Percentiles rank a stretch among this genome's conserved stretches.
Evolutionary conservation across 345 rosid species (phyloP).

Genomic region (Iberis pinnata): DNA sequence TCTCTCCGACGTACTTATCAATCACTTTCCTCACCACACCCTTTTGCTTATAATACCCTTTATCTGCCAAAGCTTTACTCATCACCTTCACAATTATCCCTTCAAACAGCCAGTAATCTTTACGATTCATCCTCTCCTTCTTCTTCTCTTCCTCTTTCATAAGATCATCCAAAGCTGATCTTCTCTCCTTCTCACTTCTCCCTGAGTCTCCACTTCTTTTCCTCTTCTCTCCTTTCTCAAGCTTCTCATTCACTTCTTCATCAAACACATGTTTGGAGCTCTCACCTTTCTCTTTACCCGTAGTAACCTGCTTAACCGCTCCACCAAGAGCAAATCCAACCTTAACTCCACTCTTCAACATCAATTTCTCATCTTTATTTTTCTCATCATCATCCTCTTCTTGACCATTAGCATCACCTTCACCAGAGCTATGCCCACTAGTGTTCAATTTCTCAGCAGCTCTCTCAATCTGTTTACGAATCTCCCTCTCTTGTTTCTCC

Average conservation of each 20-base stretch:
- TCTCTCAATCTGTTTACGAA: conserved; percentile 71
- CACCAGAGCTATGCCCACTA: conserved; percentile 6
- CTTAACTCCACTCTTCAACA: conserved; percentile 53
- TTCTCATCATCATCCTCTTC: conserved; percentile 20
- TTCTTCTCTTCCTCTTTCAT: conserved; percentile 86
- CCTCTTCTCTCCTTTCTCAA: conserved; percentile 30
- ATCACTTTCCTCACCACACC: conserved; percentile 78
- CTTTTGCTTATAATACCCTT: conserved; percentile 87
- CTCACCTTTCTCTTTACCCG: conserved; percentile 44
- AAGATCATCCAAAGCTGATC: conserved; percentile 73
- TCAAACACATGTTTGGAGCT: conserved; percentile 54
- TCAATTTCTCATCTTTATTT: conserved; percentile 32
- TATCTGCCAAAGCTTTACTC: conserved; percentile 68
- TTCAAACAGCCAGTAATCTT: conserved; percentile 83
- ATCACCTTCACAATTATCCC: conserved; percentile 85
- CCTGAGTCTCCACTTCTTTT: conserved; percentile 26
- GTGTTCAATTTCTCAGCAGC: conserved; percentile 42
- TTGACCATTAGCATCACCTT: conserved; percentile 25
- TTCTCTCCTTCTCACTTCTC: conserved; percentile 32
- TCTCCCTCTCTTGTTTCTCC: conserved; percentile 87
- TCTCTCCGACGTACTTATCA: conserved; percentile 79
- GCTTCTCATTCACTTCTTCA: conserved; percentile 36
- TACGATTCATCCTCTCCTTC: conserved; percentile 72
- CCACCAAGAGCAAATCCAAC: conserved; percentile 70
- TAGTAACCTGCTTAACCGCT: conserved; percentile 11